phyloP scores from a whole-genome alignment of 2,329 filamentous ascomycete species.

The Gnomoniopsis smithogilvyi region DNA sequence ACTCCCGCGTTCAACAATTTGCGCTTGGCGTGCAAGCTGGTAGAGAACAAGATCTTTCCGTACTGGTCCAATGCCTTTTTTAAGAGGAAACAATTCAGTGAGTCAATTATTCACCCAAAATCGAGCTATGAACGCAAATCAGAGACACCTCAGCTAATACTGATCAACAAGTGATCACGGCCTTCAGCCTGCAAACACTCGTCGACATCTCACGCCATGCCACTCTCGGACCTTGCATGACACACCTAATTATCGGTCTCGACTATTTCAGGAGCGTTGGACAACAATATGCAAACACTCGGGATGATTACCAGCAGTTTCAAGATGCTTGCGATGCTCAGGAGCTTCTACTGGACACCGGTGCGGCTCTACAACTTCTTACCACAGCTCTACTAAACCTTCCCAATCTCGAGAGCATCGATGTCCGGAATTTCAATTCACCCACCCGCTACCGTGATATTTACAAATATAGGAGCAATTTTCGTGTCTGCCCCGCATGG shows the following conservation, averaged over 20 bases:
- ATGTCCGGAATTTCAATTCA: slow-evolving; percentile 58
- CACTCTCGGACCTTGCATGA: slow-evolving; percentile 36
- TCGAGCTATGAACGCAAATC: slow-evolving; percentile 24
- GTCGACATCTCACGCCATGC: slow-evolving; percentile 47
- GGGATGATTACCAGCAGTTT: background rate
- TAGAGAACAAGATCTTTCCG: slow-evolving; percentile 52
- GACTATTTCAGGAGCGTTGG: slow-evolving; percentile 24
- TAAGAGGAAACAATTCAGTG: slow-evolving; percentile 59
- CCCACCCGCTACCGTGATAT: slow-evolving; percentile 47
- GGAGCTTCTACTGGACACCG: slow-evolving; percentile 35
- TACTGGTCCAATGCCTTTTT: slow-evolving; percentile 63
- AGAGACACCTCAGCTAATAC: slow-evolving; percentile 24
- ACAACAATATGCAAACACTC: background rate
- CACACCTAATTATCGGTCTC: slow-evolving; percentile 47
- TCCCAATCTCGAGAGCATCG: slow-evolving; percentile 50
- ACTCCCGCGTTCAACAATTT: slow-evolving; percentile 54
- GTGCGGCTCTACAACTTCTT: slow-evolving; percentile 51
- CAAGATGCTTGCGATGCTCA: slow-evolving; percentile 22
- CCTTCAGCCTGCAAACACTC: slow-evolving; percentile 46
- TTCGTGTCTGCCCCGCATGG: slow-evolving; percentile 47
- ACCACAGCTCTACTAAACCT: slow-evolving; percentile 54
- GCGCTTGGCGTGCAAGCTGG: slow-evolving; percentile 50
- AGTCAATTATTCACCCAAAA: slow-evolving; percentile 26
- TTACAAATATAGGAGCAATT: slow-evolving; percentile 41
- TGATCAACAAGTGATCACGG: slow-evolving; percentile 29